Percentiles rank a stretch among this genome's conserved stretches.
These are phyloP conservation scores for Dacryopinax spathularia DNA, from an alignment of 768 basidiomycete genomes.

Conservation along the genomic window DNA sequence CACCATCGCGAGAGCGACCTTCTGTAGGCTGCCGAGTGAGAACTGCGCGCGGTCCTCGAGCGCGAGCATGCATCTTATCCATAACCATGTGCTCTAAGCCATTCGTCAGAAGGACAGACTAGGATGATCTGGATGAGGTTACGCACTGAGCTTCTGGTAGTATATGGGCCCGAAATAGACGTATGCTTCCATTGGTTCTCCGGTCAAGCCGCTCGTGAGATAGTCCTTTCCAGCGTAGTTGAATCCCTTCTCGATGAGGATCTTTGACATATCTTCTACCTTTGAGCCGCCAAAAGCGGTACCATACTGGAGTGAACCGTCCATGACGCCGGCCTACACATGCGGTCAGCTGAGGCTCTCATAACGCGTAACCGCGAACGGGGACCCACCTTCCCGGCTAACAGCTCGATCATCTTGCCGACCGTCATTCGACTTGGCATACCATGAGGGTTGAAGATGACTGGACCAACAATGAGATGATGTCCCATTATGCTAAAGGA, in stretches of 20 bases:
- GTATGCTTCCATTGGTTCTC: constrained; percentile 89
- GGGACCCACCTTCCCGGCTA: constrained; percentile 74
- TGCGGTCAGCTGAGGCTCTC: constrained; percentile 1
- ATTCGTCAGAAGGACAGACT: neutral
- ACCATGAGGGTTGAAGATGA: constrained; percentile 98
- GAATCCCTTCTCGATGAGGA: constrained; percentile 88
- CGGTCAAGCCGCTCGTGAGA: constrained; percentile 95
- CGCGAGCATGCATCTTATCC: constrained; percentile 99
- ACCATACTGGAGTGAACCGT: constrained; percentile 81
- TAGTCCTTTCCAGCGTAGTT: constrained; percentile 98
- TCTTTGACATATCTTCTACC: constrained; percentile 95
- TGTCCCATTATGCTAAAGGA: neutral
- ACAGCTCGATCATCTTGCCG: constrained; percentile 97
- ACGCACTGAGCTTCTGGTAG: constrained; percentile 96
- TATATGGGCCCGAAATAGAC: constrained; percentile 98
- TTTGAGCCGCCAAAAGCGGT: constrained; percentile 98
- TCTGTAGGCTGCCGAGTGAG: constrained; percentile 96
- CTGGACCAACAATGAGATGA: constrained; percentile 8
- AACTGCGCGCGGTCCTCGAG: constrained; percentile 90
- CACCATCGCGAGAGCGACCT: constrained; percentile 94
- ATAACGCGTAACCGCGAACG: constrained; percentile 5
- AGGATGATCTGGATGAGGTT: constrained; percentile 8
- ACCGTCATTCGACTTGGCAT: constrained; percentile 99
- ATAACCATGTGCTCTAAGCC: constrained; percentile 88
- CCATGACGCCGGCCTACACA: constrained; percentile 73